Percentiles rank a stretch among this genome's conserved stretches.
These are phyloP conservation scores for Hyaloperonospora arabidopsidis DNA, from an alignment of 352 stramenopile species.

Conservation along the genomic window DNA sequence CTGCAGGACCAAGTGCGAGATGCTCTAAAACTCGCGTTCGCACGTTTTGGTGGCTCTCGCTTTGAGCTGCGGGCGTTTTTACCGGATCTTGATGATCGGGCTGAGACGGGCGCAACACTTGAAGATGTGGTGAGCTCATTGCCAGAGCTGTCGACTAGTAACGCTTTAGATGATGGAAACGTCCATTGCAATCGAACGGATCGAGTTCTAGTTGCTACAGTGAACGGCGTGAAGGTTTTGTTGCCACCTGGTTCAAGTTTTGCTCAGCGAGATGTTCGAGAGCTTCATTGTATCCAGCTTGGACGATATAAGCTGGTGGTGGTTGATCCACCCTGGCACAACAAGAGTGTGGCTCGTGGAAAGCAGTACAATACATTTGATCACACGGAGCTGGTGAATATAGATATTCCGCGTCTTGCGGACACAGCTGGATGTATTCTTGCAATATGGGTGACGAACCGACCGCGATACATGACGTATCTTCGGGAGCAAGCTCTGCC, in stretches of 20 bases:
- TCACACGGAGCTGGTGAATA: conserved; percentile 45
- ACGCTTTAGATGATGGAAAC: conserved; percentile 9
- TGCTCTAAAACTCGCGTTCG: conserved; percentile 22
- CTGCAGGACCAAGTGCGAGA: conserved; percentile 18
- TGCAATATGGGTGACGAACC: conserved; percentile 71
- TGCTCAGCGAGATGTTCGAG: conserved; percentile 20
- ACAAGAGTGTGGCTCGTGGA: conserved; percentile 62
- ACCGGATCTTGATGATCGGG: conserved; percentile 6
- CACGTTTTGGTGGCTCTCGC: conserved; percentile 12
- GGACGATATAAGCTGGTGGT: conserved; percentile 33
- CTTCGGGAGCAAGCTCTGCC: conserved; percentile 51
- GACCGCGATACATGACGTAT: conserved; percentile 47
- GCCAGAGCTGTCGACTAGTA: background rate
- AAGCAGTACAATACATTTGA: conserved; percentile 53
- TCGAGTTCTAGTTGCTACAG: conserved; percentile 9
- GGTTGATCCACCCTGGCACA: conserved; percentile 70
- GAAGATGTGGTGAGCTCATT: conserved; percentile 10
- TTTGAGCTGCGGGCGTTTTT: conserved; percentile 23
- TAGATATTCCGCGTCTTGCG: conserved; percentile 30
- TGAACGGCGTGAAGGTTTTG: conserved; percentile 10
- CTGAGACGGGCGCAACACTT: background rate
- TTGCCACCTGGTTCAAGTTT: conserved; percentile 27
- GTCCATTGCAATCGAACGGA: conserved; percentile 20
- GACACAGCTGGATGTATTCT: conserved; percentile 42
- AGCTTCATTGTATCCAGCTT: conserved; percentile 17